A percentile compares a stretch with the other conserved stretches of the same genome.
Evolutionary conservation across 1,284 basidiomycete genomes (phyloP).

Genomic region (Puccinia novopanici): DNA sequence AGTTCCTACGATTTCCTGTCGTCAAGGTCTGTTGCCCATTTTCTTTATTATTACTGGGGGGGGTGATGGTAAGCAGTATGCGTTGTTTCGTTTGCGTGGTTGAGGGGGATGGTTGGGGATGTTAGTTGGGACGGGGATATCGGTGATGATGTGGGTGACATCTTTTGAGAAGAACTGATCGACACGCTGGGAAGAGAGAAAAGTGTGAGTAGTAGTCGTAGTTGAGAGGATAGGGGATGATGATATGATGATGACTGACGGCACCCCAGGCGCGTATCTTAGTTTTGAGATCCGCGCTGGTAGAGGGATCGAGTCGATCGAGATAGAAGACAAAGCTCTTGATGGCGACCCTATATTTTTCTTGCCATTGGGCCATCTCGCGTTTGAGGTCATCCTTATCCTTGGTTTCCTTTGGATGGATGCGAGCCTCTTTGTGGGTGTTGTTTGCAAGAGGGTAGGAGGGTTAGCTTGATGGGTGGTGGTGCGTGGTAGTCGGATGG

Average conservation of each 20-base stretch:
- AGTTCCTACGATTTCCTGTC: neutral
- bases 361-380: slow-evolving; percentile 66
- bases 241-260: slow-evolving; percentile 66
- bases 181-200: slow-evolving; percentile 64
- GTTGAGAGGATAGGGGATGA: slow-evolving; percentile 15
- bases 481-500: neutral
- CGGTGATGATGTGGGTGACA: slow-evolving; percentile 82
- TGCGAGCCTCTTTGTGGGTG: neutral
- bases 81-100: slow-evolving; percentile 55
- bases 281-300: slow-evolving; percentile 64
- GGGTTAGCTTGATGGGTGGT: neutral
- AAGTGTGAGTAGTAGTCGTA: slow-evolving; percentile 44
- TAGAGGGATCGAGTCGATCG: slow-evolving; percentile 68
- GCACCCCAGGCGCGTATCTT: slow-evolving; percentile 72
- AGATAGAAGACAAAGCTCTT: slow-evolving; percentile 83
- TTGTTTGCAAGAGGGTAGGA: neutral
- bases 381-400: slow-evolving; percentile 43
- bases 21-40: slow-evolving; percentile 60
- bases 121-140: slow-evolving; percentile 62
- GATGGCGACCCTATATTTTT: slow-evolving; percentile 82
- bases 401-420: slow-evolving; percentile 16
- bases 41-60: slow-evolving; percentile 66
- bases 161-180: slow-evolving; percentile 83
- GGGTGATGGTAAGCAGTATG: slow-evolving; percentile 55
- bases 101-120: slow-evolving; percentile 53